A percentile compares a stretch with the other conserved stretches of the same genome.
Conservation (phyloP, 1,284 basidiomycete genomes). For the Cutaneotrichosporon cyanovorans region DNA sequence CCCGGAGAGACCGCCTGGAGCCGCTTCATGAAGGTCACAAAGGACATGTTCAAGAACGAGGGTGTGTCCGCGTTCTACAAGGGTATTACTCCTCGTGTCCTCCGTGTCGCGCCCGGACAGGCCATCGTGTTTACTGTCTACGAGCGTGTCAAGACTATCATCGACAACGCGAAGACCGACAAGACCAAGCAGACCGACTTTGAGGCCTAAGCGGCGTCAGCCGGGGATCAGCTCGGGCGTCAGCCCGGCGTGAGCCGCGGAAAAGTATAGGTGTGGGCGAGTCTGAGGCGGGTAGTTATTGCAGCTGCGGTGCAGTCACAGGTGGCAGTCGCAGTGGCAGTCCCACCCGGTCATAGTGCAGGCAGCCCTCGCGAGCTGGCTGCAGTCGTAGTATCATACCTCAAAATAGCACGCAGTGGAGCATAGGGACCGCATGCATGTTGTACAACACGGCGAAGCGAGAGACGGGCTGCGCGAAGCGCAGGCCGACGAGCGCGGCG, state of each 20-base stretch:
- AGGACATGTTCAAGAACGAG: slow-evolving; percentile 90
- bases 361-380: too few species aligned
- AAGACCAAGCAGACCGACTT: slow-evolving; percentile 36
- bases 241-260: too few species aligned
- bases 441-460: slow-evolving; percentile 15
- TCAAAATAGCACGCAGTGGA: too few species aligned
- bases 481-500: too few species aligned
- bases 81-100: slow-evolving; percentile 92
- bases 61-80: slow-evolving; percentile 88
- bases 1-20: slow-evolving; percentile 67
- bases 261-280: neutral
- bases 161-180: slow-evolving; percentile 60
- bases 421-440: slow-evolving; percentile 13
- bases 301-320: neutral
- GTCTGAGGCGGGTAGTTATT: neutral
- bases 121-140: slow-evolving; percentile 57
- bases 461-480: too few species aligned
- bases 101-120: slow-evolving; percentile 87
- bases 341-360: too few species aligned
- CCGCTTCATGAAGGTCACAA: slow-evolving; percentile 69
- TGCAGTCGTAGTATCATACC: too few species aligned
- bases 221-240: neutral
- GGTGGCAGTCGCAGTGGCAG: too few species aligned
- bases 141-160: slow-evolving; percentile 66
- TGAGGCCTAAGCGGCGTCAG: slow-evolving; percentile 13